phyloP scores from a whole-genome alignment of 2,329 filamentous ascomycete genomes.

The Rhinocladiella mackenziei region DNA sequence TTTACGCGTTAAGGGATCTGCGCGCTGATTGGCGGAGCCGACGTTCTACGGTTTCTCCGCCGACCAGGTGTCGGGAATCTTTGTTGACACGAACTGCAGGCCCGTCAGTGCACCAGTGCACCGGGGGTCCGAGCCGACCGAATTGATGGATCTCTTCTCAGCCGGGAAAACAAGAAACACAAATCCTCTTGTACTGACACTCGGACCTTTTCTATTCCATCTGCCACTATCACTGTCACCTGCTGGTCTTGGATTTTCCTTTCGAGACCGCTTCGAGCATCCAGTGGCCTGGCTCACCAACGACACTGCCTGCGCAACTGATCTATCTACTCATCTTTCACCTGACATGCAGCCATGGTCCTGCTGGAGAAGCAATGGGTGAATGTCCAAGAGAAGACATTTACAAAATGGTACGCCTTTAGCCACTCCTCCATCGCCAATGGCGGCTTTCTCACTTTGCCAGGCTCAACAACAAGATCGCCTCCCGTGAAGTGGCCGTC shows the following conservation, averaged over 20 bases:
- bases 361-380: slow-evolving; percentile 61
- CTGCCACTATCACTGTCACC: neutral
- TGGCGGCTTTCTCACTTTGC: slow-evolving; percentile 7
- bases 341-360: slow-evolving; percentile 38
- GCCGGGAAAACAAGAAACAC: no score
- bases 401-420: slow-evolving; percentile 79
- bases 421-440: neutral
- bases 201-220: slow-evolving; percentile 1
- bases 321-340: neutral
- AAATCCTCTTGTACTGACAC: neutral
- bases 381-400: slow-evolving; percentile 94
- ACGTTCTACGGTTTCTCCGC: slow-evolving; percentile 6
- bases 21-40: slow-evolving; percentile 7
- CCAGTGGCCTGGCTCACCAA: neutral
- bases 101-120: neutral
- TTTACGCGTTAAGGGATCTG: neutral
- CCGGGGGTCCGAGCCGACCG: neutral
- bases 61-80: slow-evolving; percentile 3
- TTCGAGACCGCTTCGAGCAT: neutral
- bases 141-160: no score
- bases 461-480: slow-evolving; percentile 95
- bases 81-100: slow-evolving; percentile 7
- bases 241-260: neutral
- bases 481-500: slow-evolving; percentile 70
- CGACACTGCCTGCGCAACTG: neutral